Percentiles rank a stretch among this genome's conserved stretches.
phyloP scores from a whole-genome alignment of 1,284 basidiomycete species.

The Tausonia pullulans region DNA sequence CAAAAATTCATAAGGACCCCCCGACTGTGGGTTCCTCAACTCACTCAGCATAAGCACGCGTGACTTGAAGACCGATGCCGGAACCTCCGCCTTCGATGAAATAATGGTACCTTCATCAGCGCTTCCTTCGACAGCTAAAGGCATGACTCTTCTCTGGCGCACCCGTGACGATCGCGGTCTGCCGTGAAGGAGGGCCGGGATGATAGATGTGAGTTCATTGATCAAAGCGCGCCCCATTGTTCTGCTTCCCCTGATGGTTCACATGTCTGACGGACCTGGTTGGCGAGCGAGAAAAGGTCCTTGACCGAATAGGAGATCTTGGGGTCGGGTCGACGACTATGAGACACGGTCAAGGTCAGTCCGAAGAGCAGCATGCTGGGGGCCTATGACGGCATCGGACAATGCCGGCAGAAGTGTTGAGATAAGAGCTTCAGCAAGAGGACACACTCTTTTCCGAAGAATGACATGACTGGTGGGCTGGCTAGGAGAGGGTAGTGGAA shows the following conservation, averaged over 20 bases:
- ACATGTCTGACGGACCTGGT: not conserved
- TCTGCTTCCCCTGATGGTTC: not conserved
- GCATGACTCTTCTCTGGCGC: not conserved
- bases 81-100: constrained; percentile 3
- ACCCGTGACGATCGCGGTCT: constrained; percentile 2
- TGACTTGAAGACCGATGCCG: constrained; percentile 14
- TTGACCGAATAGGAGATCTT: constrained; percentile 15
- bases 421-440: not conserved
- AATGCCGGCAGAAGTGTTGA: too few relatives aligned
- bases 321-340: not conserved
- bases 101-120: not conserved
- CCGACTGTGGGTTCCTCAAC: too few relatives aligned
- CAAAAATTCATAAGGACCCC: too few relatives aligned
- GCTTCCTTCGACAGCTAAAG: not conserved
- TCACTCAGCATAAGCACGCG: constrained; percentile 13
- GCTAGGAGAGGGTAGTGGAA: not conserved
- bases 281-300: constrained; percentile 17
- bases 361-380: too few relatives aligned
- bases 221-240: not conserved
- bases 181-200: not conserved
- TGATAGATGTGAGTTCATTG: not conserved
- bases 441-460: not conserved
- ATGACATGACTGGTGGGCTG: too few relatives aligned
- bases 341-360: not conserved
- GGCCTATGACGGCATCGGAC: too few relatives aligned